These are phyloP conservation scores for bread wheat (Triticum aestivum) DNA, from an alignment of 176 grass and related monocot genomes.

Conservation along the genomic window IWGSC_CS_RefSeq_v2.1 NC_057812.1:740953614-740954113, in stretches of 20 bases:
- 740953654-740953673: neutral
- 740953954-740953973: neutral
- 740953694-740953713: neutral
- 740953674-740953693: neutral
- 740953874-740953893: neutral
- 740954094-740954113: too few species aligned
- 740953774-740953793: neutral
- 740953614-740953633: neutral
- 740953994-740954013: neutral
- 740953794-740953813: neutral
- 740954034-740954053: neutral
- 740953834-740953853: neutral
- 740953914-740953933: neutral
- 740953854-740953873: neutral
- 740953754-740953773: neutral
- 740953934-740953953: neutral
- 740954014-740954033: neutral
- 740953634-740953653: neutral
- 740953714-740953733: neutral
- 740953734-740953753: neutral
- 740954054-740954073: too few species aligned
- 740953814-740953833: neutral
- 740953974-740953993: neutral
- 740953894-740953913: neutral
- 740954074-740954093: too few species aligned